These are phyloP conservation scores for Beauveria asiatica DNA, from an alignment of 2,329 filamentous ascomycete genomes.

Conservation along the genomic window DNA sequence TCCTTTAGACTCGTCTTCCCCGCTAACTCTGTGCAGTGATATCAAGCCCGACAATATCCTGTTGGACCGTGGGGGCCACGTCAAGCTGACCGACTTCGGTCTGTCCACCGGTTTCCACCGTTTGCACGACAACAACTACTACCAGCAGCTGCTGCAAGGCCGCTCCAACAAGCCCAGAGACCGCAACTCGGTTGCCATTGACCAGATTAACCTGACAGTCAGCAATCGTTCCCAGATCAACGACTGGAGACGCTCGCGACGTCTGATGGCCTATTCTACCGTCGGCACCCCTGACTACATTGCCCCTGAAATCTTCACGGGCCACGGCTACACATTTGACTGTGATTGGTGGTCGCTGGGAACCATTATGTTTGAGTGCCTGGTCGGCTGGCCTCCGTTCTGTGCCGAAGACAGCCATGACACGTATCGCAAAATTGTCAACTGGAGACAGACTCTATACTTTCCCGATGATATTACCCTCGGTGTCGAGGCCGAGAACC, in stretches of 20 bases:
- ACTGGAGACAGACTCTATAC: constrained; percentile 91
- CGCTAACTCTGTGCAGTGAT: constrained; percentile 50
- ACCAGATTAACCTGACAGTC: constrained; percentile 96
- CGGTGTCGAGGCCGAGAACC: constrained; percentile 78
- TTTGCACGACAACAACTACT: constrained; percentile 96
- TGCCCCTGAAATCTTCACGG: constrained; percentile 94
- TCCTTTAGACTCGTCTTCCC: background rate
- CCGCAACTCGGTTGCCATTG: constrained; percentile 87
- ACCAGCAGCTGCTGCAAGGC: constrained; percentile 87
- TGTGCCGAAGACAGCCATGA: constrained; percentile 96
- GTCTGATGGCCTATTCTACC: constrained; percentile 95
- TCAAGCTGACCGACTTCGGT: constrained; percentile 97
- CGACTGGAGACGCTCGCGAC: constrained; percentile 92
- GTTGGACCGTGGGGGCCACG: constrained; percentile 87
- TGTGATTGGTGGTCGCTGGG: constrained; percentile 99
- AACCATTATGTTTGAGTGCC: constrained; percentile 98
- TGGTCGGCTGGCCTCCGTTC: constrained; percentile 98
- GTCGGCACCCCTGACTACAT: constrained; percentile 98
- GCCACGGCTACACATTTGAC: constrained; percentile 89
- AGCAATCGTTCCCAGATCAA: constrained; percentile 98
- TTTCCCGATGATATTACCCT: constrained; percentile 94
- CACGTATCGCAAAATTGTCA: constrained; percentile 98
- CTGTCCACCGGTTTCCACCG: constrained; percentile 97
- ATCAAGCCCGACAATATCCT: constrained; percentile 99
- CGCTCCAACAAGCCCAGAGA: constrained; percentile 66